phyloP scores from a whole-genome alignment of 2,329 filamentous ascomycete genomes.

The Zasmidium angulare region DNA sequence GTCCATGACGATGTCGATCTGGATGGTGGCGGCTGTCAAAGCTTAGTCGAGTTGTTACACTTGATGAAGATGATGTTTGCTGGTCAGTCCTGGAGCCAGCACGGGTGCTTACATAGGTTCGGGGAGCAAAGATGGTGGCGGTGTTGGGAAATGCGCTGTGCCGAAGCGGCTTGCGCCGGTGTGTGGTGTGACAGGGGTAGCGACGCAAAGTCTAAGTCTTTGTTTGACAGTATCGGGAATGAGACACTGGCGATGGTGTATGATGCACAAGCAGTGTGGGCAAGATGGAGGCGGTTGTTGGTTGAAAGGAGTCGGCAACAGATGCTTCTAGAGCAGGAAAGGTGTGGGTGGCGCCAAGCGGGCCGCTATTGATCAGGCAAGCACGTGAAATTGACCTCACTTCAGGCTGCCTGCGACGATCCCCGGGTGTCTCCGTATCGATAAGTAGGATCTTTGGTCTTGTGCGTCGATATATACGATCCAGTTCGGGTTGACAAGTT shows the following conservation, averaged over 20 bases:
- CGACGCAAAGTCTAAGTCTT: constrained; percentile 8
- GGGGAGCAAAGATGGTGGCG: constrained; percentile 2
- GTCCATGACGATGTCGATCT: not conserved
- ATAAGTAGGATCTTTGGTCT: not conserved
- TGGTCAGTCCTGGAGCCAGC: not conserved
- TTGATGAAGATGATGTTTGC: not conserved
- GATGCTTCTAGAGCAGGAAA: constrained; percentile 35
- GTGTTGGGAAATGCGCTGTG: constrained; percentile 3
- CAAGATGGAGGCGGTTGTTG: constrained; percentile 34
- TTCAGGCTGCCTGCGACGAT: not conserved
- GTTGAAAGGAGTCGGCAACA: constrained; percentile 69
- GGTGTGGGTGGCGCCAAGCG: constrained; percentile 7
- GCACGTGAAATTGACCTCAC: constrained; percentile 4
- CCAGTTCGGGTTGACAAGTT: not conserved
- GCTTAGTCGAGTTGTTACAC: not conserved
- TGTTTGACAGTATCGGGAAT: constrained; percentile 3
- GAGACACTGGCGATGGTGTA: not conserved
- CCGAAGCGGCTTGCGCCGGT: constrained; percentile 12
- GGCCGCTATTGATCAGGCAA: constrained; percentile 2
- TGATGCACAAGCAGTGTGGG: constrained; percentile 24
- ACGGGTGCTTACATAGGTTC: not conserved
- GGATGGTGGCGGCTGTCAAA: not conserved
- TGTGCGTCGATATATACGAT: not conserved
- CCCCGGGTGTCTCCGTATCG: not conserved
- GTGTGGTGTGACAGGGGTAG: constrained; percentile 17